A percentile compares a stretch with the other conserved stretches of the same genome.
These are phyloP conservation scores for Pyronema omphalodes DNA, from an alignment of 495 filamentous ascomycete genomes.

Conservation along the genomic window DNA sequence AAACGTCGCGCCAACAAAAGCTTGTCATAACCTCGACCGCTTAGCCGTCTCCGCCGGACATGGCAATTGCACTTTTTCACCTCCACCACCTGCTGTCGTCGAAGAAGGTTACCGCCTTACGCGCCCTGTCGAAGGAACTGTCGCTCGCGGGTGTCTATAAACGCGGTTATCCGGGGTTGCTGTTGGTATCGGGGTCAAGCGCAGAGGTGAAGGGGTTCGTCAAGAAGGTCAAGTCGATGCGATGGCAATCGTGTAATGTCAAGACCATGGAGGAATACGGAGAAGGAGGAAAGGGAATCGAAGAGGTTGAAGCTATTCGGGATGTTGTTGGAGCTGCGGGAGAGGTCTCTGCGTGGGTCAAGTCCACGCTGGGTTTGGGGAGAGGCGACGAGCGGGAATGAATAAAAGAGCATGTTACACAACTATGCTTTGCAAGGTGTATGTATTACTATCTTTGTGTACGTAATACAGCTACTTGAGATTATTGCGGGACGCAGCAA, in stretches of 20 bases:
- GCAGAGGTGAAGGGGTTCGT: not conserved
- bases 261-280: not conserved
- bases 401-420: not conserved
- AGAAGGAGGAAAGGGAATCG: not conserved
- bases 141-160: not conserved
- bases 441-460: no score
- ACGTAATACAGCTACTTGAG: no score
- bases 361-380: not conserved
- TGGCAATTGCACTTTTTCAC: not conserved
- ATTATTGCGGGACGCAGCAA: no score
- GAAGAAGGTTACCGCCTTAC: not conserved
- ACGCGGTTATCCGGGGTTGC: not conserved
- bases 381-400: not conserved
- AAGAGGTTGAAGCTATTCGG: not conserved
- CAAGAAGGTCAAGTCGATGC: not conserved
- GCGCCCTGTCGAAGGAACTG: not conserved
- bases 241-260: not conserved
- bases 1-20: no score
- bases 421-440: no score
- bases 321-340: not conserved
- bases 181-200: not conserved
- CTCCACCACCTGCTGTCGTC: not conserved
- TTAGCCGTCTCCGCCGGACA: not conserved
- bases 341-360: not conserved
- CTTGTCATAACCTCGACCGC: no score